phyloP scores from a whole-genome alignment of 148 eudicot genomes.

The Amaranthus palmeri region DNA sequence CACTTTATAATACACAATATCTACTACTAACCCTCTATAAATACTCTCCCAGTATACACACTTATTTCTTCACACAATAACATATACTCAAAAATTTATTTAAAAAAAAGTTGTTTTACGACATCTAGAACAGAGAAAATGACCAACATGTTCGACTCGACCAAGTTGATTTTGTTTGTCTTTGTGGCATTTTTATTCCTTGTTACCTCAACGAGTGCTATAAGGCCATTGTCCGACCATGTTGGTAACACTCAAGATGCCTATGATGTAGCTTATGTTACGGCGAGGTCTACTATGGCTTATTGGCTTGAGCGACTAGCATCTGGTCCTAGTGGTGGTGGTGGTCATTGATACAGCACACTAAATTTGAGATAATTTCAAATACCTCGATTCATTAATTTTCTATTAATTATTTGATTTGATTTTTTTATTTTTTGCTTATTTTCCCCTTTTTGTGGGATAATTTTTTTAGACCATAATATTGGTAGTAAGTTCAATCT shows the following conservation, averaged over 20 bases:
- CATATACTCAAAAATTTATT: too few species aligned
- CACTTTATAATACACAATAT: background rate
- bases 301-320: constrained; percentile 1
- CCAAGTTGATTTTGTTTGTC: background rate
- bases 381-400: too few species aligned
- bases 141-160: background rate
- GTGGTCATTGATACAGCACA: background rate
- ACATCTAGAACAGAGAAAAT: background rate
- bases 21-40: background rate
- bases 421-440: too few species aligned
- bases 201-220: background rate
- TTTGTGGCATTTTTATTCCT: background rate
- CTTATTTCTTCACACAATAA: too few species aligned
- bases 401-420: too few species aligned
- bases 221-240: background rate
- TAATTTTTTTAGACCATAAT: too few species aligned
- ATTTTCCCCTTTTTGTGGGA: too few species aligned
- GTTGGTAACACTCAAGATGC: background rate
- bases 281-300: background rate
- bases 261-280: background rate
- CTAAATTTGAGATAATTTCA: too few species aligned
- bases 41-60: background rate
- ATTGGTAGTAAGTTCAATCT: too few species aligned
- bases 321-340: constrained; percentile 8
- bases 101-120: too few species aligned